Evolutionary conservation across 208 protist genomes (phyloP), one percentile per base, ranked within the genome.

Genomic region (Acanthamoeba culbertsoni): DNA sequence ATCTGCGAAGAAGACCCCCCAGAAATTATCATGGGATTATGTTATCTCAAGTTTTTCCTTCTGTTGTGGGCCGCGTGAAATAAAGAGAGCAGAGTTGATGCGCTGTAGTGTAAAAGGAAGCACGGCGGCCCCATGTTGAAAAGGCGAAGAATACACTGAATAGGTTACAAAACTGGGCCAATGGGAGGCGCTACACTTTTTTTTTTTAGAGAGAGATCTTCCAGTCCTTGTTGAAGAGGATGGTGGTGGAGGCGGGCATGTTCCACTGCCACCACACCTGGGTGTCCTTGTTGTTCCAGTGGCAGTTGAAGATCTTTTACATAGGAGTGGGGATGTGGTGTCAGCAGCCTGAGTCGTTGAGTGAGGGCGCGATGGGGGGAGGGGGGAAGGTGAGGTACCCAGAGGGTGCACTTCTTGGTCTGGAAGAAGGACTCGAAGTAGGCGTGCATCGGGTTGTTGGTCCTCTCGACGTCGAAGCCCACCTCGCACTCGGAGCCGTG

Each of bases 211-310:
- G 59, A 5, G 7, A 5, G 79, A 95, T 95, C 59, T 95, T 93
- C 89, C 91, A 95, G 84, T 93, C 71, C 48, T 91, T 5, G 62
- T 95, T 93, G 90, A 53, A 95, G 28, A 95, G 51, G 62, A 75
- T 68, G 2, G 45, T 4, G 12, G 79, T 14, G 33, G 79, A 51
- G 35, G 73, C 0, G 31, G 93, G 93, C n/a, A 62, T 14, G 40
- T 26, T 73, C 93, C 93, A 95, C 31, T 65, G 35, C 89, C 89
- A 95, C 35, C 82, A 95, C 14, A 68, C 73, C n/a, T 68, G 77
- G 53, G 31, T 20, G 51, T 94, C 35, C 26, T 94, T 73, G 45
- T 84, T 68, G 23, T 55, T n/a, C 93, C 90, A 94, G 33, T 95
- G 33, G 68, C 93, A 95, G 33, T 95, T 91, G n/a, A 95, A 94